Evolutionary conservation across 2,329 filamentous ascomycete species (phyloP).

Genomic region (Scleromitrula shiraiana): DNA sequence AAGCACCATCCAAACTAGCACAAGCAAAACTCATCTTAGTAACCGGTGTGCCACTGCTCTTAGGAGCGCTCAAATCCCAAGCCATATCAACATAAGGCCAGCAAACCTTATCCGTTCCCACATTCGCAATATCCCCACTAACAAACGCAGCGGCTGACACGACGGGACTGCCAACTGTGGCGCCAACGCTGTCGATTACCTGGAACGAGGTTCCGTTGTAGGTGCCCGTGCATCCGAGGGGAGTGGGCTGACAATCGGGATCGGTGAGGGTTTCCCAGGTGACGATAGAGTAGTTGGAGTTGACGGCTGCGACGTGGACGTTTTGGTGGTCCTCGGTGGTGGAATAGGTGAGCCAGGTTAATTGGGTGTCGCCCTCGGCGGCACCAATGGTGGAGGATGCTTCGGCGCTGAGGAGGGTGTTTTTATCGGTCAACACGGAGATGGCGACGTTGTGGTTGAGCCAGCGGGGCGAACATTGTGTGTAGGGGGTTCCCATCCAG

Average conservation of each 20-base stretch:
- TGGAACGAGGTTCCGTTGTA: conserved; percentile 54
- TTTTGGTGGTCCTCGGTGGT: conserved; percentile 47
- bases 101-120: conserved; percentile 45
- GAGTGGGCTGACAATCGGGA: conserved; percentile 46
- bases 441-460: conserved; percentile 50
- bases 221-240: conserved; percentile 51
- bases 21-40: conserved; percentile 48
- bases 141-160: conserved; percentile 47
- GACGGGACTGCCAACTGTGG: conserved; percentile 43
- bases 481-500: conserved; percentile 52
- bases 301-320: conserved; percentile 49
- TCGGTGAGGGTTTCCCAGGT: conserved; percentile 53
- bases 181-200: conserved; percentile 43
- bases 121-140: conserved; percentile 53
- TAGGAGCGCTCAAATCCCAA: conserved; percentile 36
- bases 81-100: conserved; percentile 53
- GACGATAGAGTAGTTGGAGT: conserved; percentile 43
- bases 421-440: conserved; percentile 48
- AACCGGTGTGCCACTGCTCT: conserved; percentile 20
- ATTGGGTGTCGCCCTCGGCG: conserved; percentile 46
- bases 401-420: conserved; percentile 44
- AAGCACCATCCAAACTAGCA: conserved; percentile 11
- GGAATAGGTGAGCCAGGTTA: conserved; percentile 49
- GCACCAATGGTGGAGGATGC: conserved; percentile 47
- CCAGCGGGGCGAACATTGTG: conserved; percentile 31